Percentiles rank a stretch among this genome's conserved stretches.
Conservation (phyloP, 306 rosid genomes). For the Rubus parviflorus region DNA sequence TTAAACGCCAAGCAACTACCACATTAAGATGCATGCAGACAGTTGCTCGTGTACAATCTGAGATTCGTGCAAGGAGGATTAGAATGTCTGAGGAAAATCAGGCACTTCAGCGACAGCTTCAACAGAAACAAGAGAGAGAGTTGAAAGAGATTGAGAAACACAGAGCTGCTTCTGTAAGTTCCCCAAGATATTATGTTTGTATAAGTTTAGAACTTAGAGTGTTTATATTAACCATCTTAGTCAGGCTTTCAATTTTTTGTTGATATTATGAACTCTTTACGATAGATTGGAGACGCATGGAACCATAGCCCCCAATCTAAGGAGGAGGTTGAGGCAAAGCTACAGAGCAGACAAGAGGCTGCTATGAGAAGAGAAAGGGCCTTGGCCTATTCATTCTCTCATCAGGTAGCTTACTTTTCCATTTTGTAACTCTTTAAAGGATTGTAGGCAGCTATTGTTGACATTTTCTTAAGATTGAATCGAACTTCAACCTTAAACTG, state of each 20-base stretch:
- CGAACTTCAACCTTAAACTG: conserved; percentile 13
- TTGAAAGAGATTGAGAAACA: conserved; percentile 61
- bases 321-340: conserved; percentile 66
- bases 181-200: neutral
- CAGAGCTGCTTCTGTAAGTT: conserved; percentile 57
- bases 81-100: conserved; percentile 87
- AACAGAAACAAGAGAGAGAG: conserved; percentile 64
- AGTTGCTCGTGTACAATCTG: conserved; percentile 69
- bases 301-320: conserved; percentile 60
- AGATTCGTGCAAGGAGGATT: conserved; percentile 69
- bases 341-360: conserved; percentile 60
- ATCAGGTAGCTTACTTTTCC: conserved; percentile 54
- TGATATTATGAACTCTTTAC: conserved; percentile 18
- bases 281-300: conserved; percentile 66
- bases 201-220: neutral
- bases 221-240: neutral
- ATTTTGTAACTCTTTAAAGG: neutral
- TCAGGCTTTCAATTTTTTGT: neutral
- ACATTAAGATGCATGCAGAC: conserved; percentile 93
- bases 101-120: conserved; percentile 66
- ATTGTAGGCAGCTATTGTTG: neutral
- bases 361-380: conserved; percentile 89
- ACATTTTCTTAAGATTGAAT: neutral
- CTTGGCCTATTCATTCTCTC: conserved; percentile 79
- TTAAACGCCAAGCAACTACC: conserved; percentile 74